Conservation (phyloP, 2,329 filamentous ascomycete species). For the Thielaviopsis ethacetica region DNA sequence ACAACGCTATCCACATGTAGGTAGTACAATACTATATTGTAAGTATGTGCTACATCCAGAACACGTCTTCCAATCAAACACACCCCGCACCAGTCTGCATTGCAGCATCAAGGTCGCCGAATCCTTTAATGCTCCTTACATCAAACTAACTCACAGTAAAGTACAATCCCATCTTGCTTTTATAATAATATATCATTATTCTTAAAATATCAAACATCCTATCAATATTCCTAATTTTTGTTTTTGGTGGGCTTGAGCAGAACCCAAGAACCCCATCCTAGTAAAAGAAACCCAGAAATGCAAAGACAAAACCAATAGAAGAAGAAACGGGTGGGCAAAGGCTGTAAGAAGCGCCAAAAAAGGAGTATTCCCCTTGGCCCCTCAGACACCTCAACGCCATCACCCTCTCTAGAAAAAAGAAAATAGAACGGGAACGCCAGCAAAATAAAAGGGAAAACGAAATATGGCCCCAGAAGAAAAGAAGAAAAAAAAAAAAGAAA, state of each 20-base stretch:
- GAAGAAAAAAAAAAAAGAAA: background rate
- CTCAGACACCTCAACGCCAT: background rate
- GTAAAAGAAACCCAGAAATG: background rate
- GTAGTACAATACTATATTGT: no score
- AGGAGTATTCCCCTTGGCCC: background rate
- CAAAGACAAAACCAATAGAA: background rate
- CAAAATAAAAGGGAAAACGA: conserved; percentile 3
- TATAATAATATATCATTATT: background rate
- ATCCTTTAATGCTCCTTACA: no score
- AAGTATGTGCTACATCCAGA: no score
- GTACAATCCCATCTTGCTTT: no score
- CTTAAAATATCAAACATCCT: background rate
- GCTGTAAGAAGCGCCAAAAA: background rate
- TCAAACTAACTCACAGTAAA: no score
- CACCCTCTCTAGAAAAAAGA: conserved; percentile 8
- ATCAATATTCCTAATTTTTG: background rate
- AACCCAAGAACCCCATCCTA: background rate
- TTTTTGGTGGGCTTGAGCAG: background rate
- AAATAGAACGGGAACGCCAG: conserved; percentile 6
- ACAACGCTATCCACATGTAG: no score
- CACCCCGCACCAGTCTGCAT: no score
- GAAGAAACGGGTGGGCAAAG: background rate
- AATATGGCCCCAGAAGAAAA: background rate
- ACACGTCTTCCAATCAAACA: no score
- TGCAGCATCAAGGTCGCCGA: no score